Evolutionary conservation across 1,139 yeast genomes (phyloP).

Genomic region (Saccharomyces hybrid): DNA sequence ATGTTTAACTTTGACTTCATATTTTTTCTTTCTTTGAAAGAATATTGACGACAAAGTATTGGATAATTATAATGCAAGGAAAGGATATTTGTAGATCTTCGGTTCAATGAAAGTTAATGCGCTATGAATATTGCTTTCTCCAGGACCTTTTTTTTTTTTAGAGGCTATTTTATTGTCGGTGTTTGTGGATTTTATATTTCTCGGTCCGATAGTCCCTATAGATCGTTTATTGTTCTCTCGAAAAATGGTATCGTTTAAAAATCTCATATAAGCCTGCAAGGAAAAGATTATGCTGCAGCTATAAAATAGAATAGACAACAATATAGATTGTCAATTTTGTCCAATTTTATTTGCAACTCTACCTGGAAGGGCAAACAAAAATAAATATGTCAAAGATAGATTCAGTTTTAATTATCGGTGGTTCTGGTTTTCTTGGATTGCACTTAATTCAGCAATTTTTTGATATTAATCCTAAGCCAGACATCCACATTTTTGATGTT

Average conservation of each 20-base stretch:
- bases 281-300: background rate
- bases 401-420: constrained; percentile 82
- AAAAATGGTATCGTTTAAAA: background rate
- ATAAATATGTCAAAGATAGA: constrained; percentile 30
- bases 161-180: background rate
- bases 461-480: constrained; percentile 57
- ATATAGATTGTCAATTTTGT: background rate
- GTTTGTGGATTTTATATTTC: background rate
- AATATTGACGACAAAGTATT: too few relatives aligned
- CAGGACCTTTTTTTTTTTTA: background rate
- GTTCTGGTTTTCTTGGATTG: constrained; percentile 90
- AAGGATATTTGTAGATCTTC: too few relatives aligned
- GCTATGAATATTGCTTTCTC: too few relatives aligned
- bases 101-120: too few relatives aligned
- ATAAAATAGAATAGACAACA: background rate
- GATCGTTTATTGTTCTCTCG: background rate
- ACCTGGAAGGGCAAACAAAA: background rate
- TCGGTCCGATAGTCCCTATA: constrained; percentile 1
- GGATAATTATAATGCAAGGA: too few relatives aligned
- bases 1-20: too few relatives aligned
- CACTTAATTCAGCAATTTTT: constrained; percentile 84
- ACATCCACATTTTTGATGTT: constrained; percentile 81
- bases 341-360: background rate
- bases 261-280: background rate
- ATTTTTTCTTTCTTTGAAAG: too few relatives aligned